Conservation (phyloP, 2,329 filamentous ascomycete species). For the Aureobasidium uvarum region DNA sequence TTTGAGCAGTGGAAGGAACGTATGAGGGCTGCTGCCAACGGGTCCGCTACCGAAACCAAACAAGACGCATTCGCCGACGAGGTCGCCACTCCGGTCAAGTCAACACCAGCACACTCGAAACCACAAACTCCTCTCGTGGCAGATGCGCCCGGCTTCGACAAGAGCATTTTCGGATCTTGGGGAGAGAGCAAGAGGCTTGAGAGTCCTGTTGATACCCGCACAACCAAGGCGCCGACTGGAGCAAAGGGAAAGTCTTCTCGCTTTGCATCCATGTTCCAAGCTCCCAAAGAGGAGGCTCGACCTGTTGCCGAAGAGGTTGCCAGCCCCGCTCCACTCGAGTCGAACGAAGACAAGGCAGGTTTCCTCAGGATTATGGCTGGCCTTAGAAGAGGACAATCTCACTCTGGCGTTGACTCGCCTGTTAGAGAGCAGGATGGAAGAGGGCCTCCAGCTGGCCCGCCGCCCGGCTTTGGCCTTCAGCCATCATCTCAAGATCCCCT, state of each 20-base stretch:
- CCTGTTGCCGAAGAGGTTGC: slow-evolving; percentile 27
- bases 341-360: slow-evolving; percentile 75
- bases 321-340: slow-evolving; percentile 28
- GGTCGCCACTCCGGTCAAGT: slow-evolving; percentile 29
- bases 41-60: slow-evolving; percentile 38
- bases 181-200: slow-evolving; percentile 52
- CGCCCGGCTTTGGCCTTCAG: neutral
- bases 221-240: slow-evolving; percentile 34
- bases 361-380: slow-evolving; percentile 82
- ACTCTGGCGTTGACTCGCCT: slow-evolving; percentile 27
- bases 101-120: slow-evolving; percentile 39
- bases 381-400: slow-evolving; percentile 58
- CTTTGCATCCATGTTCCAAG: slow-evolving; percentile 70
- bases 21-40: slow-evolving; percentile 66
- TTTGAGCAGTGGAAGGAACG: slow-evolving; percentile 92
- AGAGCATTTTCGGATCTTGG: slow-evolving; percentile 66
- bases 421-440: slow-evolving; percentile 27
- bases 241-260: slow-evolving; percentile 72
- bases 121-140: slow-evolving; percentile 61
- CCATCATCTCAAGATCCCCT: slow-evolving; percentile 13
- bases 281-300: slow-evolving; percentile 41
- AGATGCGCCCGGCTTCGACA: slow-evolving; percentile 65
- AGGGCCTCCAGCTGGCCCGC: slow-evolving; percentile 13
- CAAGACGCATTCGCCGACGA: slow-evolving; percentile 29
- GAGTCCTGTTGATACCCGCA: slow-evolving; percentile 40